These are phyloP conservation scores for Suhomyces coccinellae DNA, from an alignment of 1,139 yeast genomes.

Conservation along the genomic window DNA sequence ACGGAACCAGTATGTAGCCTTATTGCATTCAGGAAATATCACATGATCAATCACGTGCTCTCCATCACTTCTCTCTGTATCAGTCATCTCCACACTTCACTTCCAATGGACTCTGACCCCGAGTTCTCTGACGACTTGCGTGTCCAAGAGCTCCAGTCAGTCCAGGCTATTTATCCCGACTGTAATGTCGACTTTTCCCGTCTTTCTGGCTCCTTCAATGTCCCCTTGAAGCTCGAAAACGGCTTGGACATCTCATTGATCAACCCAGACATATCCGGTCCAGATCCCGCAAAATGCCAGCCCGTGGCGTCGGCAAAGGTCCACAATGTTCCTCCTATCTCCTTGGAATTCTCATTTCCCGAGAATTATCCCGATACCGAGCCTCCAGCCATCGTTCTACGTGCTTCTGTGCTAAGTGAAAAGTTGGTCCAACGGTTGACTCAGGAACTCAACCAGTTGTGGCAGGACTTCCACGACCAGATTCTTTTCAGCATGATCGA, in stretches of 20 bases:
- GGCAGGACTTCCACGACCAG: conserved; percentile 43
- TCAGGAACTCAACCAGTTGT: conserved; percentile 25
- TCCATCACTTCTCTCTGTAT: too few relatives aligned
- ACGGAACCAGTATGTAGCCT: too few relatives aligned
- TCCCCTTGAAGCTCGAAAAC: conserved; percentile 28
- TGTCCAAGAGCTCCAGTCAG: conserved; percentile 47
- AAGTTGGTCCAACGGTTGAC: conserved; percentile 17
- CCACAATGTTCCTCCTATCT: conserved; percentile 32
- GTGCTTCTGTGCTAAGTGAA: conserved; percentile 23
- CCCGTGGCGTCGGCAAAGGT: conserved; percentile 13
- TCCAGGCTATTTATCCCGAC: conserved; percentile 54
- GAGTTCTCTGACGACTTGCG: conserved; percentile 22
- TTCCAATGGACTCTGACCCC: neutral
- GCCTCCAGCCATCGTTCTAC: conserved; percentile 29
- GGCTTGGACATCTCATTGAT: conserved; percentile 16
- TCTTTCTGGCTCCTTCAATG: conserved; percentile 25
- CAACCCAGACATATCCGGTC: neutral
- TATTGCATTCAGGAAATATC: too few relatives aligned
- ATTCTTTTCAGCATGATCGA: conserved; percentile 52
- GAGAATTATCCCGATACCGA: conserved; percentile 27
- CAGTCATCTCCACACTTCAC: neutral
- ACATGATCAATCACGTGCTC: neutral
- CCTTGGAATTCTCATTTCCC: conserved; percentile 30
- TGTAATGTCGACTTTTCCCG: conserved; percentile 21
- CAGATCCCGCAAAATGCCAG: neutral